Conservation (phyloP, 305 asterid species). For the Ruellia speciosa region DNA sequence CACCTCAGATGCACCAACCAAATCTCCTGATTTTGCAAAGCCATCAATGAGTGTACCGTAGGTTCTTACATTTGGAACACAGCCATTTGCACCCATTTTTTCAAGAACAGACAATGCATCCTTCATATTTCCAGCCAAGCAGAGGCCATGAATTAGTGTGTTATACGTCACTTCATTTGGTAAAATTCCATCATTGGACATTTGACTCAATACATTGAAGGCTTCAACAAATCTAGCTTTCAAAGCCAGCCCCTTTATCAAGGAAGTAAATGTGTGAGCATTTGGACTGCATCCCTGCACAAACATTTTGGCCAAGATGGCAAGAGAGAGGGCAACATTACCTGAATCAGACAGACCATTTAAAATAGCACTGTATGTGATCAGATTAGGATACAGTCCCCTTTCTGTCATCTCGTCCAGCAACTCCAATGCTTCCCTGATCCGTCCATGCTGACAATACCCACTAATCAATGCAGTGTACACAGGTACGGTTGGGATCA, state of each 20-base stretch:
- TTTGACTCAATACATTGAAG: conserved; percentile 39
- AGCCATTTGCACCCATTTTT: conserved; percentile 47
- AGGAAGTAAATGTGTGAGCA: conserved; percentile 56
- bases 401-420: conserved; percentile 50
- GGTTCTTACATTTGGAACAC: conserved; percentile 48
- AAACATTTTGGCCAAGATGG: conserved; percentile 69
- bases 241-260: conserved; percentile 59
- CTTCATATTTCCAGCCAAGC: conserved; percentile 49
- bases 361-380: conserved; percentile 50
- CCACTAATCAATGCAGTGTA: conserved; percentile 69
- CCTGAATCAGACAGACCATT: conserved; percentile 49
- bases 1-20: conserved; percentile 54
- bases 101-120: conserved; percentile 36
- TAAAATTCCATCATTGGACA: conserved; percentile 42
- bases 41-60: conserved; percentile 61
- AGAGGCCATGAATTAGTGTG: conserved; percentile 57
- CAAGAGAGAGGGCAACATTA: conserved; percentile 36
- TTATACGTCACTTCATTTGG: conserved; percentile 73
- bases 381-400: conserved; percentile 53
- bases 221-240: conserved; percentile 54
- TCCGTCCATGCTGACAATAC: conserved; percentile 40
- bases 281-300: conserved; percentile 62
- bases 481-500: conserved; percentile 41
- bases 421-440: conserved; percentile 44
- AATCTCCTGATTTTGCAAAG: conserved; percentile 55